Evolutionary conservation across 2,329 filamentous ascomycete species (phyloP).

Genomic region (Aspergillus spinulosporus): DNA sequence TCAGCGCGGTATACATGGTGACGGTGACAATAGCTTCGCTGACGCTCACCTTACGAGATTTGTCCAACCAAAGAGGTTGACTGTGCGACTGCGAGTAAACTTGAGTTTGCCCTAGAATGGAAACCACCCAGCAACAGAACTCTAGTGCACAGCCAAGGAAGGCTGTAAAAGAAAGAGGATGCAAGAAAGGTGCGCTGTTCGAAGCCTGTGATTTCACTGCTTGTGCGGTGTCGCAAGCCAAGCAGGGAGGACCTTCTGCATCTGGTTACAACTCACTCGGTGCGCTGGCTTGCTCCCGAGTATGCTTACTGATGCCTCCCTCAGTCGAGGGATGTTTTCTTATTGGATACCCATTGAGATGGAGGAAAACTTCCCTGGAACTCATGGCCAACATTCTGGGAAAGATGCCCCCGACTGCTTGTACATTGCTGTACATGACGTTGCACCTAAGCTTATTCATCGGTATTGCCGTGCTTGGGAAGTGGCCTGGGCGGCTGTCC

Average conservation of each 20-base stretch:
- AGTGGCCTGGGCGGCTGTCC: conserved; percentile 10
- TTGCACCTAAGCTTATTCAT: conserved; percentile 26
- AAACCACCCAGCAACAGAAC: conserved; percentile 2
- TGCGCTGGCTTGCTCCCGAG: conserved; percentile 25
- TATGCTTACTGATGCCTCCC: conserved; percentile 9
- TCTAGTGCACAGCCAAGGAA: background rate
- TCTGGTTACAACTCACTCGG: conserved; percentile 33
- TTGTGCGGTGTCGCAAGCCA: conserved; percentile 21
- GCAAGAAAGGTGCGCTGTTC: conserved; percentile 13
- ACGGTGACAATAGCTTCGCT: conserved; percentile 16
- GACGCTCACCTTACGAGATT: conserved; percentile 20
- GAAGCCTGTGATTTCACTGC: conserved; percentile 19
- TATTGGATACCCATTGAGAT: conserved; percentile 23
- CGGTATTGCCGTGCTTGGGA: conserved; percentile 12
- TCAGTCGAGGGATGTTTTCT: conserved; percentile 9
- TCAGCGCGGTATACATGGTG: conserved; percentile 19
- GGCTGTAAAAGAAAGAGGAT: conserved; percentile 1
- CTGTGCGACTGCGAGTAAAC: conserved; percentile 10
- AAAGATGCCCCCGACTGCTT: conserved; percentile 6
- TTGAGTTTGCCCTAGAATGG: conserved; percentile 8
- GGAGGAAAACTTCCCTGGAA: conserved; percentile 10
- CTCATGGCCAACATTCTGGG: conserved; percentile 4
- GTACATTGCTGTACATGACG: conserved; percentile 17
- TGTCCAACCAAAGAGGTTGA: conserved; percentile 19
- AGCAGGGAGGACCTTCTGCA: conserved; percentile 21